Conservation (phyloP, 208 protist genomes). For the Leishmania lainsoni region DNA sequence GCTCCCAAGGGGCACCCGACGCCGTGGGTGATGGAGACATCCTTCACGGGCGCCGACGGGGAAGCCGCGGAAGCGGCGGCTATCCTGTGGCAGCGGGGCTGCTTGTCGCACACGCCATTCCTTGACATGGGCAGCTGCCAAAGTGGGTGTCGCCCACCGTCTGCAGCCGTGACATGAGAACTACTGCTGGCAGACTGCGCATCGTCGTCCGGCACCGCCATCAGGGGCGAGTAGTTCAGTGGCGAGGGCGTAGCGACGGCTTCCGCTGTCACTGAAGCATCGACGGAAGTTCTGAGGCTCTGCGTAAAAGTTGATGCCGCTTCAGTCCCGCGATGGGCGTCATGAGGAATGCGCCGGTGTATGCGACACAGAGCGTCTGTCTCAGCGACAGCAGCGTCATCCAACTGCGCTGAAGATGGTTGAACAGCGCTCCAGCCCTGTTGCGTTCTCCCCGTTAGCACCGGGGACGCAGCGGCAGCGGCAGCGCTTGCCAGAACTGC, state of each 20-base stretch:
- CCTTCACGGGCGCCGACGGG: neutral
- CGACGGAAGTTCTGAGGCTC: no score
- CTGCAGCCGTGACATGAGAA: neutral
- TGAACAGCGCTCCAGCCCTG: neutral
- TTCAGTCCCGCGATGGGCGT: neutral
- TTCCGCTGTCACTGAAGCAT: neutral
- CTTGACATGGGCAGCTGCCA: neutral
- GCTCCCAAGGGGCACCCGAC: constrained; percentile 10
- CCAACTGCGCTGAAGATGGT: neutral
- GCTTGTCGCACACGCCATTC: neutral
- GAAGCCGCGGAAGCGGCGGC: neutral
- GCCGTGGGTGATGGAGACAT: constrained; percentile 17
- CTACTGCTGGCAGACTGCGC: neutral
- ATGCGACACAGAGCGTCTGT: neutral
- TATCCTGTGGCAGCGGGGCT: neutral
- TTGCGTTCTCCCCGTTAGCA: neutral
- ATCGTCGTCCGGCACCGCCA: neutral
- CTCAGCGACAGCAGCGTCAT: neutral
- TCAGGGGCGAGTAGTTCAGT: constrained; percentile 8
- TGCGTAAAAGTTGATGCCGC: neutral
- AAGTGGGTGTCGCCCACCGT: neutral
- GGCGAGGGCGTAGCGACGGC: constrained; percentile 9
- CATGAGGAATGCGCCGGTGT: neutral
- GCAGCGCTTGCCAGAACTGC: constrained; percentile 20
- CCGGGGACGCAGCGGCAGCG: neutral